Evolutionary conservation across 441 rosid species (phyloP).

Genomic region (Melastoma candidum): DNA sequence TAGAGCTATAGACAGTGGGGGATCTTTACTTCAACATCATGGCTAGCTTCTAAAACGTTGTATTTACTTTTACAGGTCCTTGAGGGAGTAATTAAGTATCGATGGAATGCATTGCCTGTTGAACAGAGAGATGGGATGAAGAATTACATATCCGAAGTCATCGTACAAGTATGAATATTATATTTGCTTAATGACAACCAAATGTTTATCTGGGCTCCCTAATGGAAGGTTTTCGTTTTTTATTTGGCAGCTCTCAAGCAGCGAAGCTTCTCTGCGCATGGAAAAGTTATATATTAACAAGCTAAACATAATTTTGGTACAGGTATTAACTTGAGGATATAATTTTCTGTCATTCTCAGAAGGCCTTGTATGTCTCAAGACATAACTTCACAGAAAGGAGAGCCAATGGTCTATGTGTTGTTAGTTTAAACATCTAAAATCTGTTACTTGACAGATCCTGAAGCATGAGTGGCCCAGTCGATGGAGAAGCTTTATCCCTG

Average conservation of each 20-base stretch:
- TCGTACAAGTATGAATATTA: conserved; percentile 65
- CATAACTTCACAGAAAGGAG: no score
- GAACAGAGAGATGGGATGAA: conserved; percentile 99
- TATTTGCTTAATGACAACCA: no score
- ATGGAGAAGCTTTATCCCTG: conserved; percentile 98
- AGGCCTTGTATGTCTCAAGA: no score
- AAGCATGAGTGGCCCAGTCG: conserved; percentile 99
- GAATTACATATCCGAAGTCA: conserved; percentile 97
- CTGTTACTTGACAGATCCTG: conserved; percentile 53
- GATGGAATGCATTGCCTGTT: conserved; percentile 98
- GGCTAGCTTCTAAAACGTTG: no score
- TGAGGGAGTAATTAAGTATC: conserved; percentile 96
- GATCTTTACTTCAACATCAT: no score
- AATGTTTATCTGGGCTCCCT: no score
- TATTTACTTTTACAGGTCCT: conserved; percentile 45
- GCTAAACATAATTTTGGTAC: conserved; percentile 88
- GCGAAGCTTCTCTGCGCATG: conserved; percentile 72
- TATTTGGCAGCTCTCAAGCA: conserved; percentile 62
- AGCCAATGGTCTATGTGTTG: no score
- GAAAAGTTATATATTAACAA: conserved; percentile 97
- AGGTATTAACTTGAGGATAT: conserved; percentile 36
- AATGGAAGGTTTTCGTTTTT: no score
- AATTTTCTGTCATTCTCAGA: no score
- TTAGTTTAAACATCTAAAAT: background rate
- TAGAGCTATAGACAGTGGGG: no score